These are phyloP conservation scores for Rhododendron henanense DNA, from an alignment of 148 eudicot genomes.

Conservation along the genomic window DNA sequence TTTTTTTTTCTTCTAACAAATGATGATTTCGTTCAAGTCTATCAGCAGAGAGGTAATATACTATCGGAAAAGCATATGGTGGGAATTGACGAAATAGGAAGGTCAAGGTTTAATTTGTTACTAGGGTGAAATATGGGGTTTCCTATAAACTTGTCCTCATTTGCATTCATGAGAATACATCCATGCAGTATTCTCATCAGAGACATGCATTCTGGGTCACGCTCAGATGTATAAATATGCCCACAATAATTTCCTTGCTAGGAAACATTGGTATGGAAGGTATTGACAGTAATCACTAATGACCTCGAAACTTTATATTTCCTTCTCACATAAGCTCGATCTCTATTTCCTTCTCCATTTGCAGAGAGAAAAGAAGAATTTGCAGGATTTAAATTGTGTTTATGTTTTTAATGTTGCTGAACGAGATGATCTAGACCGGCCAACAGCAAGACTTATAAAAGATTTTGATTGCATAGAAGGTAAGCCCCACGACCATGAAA, in stretches of 20 bases:
- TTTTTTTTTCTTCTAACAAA: not conserved
- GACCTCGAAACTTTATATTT: not conserved
- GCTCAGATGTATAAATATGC: not conserved
- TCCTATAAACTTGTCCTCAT: not conserved
- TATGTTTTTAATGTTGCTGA: slow-evolving; percentile 77
- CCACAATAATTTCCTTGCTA: not conserved
- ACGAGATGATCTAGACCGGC: slow-evolving; percentile 69
- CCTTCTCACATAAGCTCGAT: not conserved
- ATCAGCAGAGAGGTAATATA: not conserved
- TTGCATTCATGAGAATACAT: not conserved
- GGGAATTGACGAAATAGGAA: not conserved
- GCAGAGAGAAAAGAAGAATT: slow-evolving; percentile 89
- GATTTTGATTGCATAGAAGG: slow-evolving; percentile 80
- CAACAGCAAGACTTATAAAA: slow-evolving; percentile 84
- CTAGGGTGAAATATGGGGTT: not conserved
- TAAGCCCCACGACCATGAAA: slow-evolving; percentile 15
- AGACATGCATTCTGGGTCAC: not conserved
- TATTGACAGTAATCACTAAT: not conserved
- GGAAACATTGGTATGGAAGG: not conserved
- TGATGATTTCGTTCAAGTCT: not conserved
- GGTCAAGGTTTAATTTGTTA: not conserved
- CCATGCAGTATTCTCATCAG: not conserved
- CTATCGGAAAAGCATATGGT: not conserved
- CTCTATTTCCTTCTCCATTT: slow-evolving; percentile 3
- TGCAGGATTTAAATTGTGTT: slow-evolving; percentile 76